Conservation (phyloP, 495 filamentous ascomycete species). For the Aspergillus baeticus region DNA sequence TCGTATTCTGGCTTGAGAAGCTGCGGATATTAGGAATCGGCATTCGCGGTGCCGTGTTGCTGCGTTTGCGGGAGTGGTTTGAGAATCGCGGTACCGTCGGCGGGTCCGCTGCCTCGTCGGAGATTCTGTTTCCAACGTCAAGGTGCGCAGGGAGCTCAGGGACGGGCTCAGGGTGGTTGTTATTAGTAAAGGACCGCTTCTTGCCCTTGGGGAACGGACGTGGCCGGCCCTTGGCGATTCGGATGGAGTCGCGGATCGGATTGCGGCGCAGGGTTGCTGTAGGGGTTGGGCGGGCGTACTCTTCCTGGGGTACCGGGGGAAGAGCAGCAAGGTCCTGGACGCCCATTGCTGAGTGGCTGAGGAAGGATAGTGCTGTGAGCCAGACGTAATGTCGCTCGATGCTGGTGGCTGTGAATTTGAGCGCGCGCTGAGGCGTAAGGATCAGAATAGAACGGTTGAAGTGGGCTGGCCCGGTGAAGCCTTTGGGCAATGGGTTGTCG, state of each 20-base stretch:
- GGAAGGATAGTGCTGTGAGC: conserved; percentile 90
- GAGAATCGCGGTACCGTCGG: conserved; percentile 79
- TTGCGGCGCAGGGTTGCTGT: conserved; percentile 51
- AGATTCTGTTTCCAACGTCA: conserved; percentile 10
- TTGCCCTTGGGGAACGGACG: conserved; percentile 48
- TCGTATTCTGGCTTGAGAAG: conserved; percentile 63
- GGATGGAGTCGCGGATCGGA: conserved; percentile 86
- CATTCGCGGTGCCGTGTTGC: conserved; percentile 73
- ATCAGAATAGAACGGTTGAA: conserved; percentile 97
- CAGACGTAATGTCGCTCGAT: conserved; percentile 91
- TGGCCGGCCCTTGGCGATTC: conserved; percentile 78
- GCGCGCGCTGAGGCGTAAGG: conserved; percentile 84
- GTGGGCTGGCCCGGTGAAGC: conserved; percentile 48
- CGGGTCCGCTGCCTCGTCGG: conserved; percentile 63
- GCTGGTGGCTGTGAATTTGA: conserved; percentile 88
- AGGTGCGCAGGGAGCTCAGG: conserved; percentile 33
- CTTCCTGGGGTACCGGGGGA: conserved; percentile 53
- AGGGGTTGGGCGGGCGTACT: conserved; percentile 37
- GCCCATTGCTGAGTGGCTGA: conserved; percentile 79
- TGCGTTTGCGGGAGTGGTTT: conserved; percentile 75
- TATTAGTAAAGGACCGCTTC: conserved; percentile 36
- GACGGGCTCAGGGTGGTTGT: conserved; percentile 27
- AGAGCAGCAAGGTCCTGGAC: conserved; percentile 63
- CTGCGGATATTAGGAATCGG: conserved; percentile 64
- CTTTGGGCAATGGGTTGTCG: conserved; percentile 83